Base-by-base conservation (phyloP, 2,329 filamentous ascomycete species). In the Emmonsia crescens region DNA sequence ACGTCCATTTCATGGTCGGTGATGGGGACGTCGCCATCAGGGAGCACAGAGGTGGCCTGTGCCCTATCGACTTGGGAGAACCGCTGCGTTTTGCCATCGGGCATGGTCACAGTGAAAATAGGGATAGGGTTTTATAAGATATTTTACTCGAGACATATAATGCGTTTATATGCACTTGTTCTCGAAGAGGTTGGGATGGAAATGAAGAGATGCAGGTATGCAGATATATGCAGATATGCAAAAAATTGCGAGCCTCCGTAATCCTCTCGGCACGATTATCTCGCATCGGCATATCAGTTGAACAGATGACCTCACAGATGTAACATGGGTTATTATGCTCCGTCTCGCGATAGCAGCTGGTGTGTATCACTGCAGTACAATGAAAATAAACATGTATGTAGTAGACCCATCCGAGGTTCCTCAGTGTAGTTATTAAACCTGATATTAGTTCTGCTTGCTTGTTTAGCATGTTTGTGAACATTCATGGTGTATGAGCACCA, bases 21-120 rank as follows among this genome's bases (percentile, higher is more conserved):
- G 46, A 70, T 70, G 5, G 74, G 73, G 19, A 76, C 63, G 61
- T 77, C 74, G 46, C 74, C 74, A 59, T 76, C 69, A 1, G 68
- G 67, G 33, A 76, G 67, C 8, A 74, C 63, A 5, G 73, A 73
- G 2, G 73, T 76, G 59, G 76, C 73, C 12, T 67, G 61, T 31
- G 49, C 38, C 46, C 8, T 52, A 33, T 59, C 27, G 48, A 24
- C 58, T 55, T 16, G 27, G 48, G 42, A 42, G 27, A 21, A 36
- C 21, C 48, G 46, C 33, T 51, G 9, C 3, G 9, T 21, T 48
- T 29, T 48, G 40, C 38, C n/a, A 12, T 31, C 21, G 21, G 44
- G n/a, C 61, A 62, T 62, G 44, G 21, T 52, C 19, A 19, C 16
- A 16, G 33, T 60, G 48, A 38, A 42, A 4, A 24, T 31, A n/a